Evolutionary conservation across 2,329 filamentous ascomycete species (phyloP).

Genomic region (Harringtonia aguacate): DNA sequence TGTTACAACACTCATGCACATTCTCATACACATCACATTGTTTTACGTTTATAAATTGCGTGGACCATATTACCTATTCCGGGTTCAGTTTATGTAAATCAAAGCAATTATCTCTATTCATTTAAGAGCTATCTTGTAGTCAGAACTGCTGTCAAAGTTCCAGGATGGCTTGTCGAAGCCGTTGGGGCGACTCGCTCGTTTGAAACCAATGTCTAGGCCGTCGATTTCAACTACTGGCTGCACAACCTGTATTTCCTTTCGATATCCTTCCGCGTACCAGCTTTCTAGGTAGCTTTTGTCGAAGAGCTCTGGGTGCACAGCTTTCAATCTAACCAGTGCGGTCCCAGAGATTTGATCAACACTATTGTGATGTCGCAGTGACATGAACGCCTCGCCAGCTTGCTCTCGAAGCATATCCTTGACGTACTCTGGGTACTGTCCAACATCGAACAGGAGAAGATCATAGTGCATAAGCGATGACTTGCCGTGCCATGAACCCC

Average conservation of each 20-base stretch:
- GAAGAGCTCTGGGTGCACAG: slow-evolving; percentile 41
- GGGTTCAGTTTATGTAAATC: background rate
- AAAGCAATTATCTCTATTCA: background rate
- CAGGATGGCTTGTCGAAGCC: background rate
- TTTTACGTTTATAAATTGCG: too few relatives aligned
- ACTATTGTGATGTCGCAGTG: slow-evolving; percentile 46
- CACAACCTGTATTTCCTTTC: slow-evolving; percentile 26
- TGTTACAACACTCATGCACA: too few relatives aligned
- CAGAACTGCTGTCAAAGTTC: background rate
- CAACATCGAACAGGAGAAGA: slow-evolving; percentile 50
- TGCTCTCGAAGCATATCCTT: slow-evolving; percentile 36
- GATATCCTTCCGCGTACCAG: slow-evolving; percentile 33
- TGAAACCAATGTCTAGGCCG: slow-evolving; percentile 31
- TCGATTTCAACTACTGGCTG: slow-evolving; percentile 27
- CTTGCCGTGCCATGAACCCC: slow-evolving; percentile 56
- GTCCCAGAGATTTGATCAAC: slow-evolving; percentile 54
- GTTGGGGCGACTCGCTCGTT: slow-evolving; percentile 20
- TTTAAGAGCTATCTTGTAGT: background rate
- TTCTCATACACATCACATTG: too few relatives aligned
- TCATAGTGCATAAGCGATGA: slow-evolving; percentile 59
- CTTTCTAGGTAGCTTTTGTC: slow-evolving; percentile 34
- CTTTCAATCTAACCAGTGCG: slow-evolving; percentile 43
- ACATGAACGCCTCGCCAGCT: slow-evolving; percentile 39
- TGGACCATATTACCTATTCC: background rate
- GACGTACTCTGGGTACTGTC: slow-evolving; percentile 41